Conservation (phyloP, 139 green algal species). For the Chlorella ohadii region DNA sequence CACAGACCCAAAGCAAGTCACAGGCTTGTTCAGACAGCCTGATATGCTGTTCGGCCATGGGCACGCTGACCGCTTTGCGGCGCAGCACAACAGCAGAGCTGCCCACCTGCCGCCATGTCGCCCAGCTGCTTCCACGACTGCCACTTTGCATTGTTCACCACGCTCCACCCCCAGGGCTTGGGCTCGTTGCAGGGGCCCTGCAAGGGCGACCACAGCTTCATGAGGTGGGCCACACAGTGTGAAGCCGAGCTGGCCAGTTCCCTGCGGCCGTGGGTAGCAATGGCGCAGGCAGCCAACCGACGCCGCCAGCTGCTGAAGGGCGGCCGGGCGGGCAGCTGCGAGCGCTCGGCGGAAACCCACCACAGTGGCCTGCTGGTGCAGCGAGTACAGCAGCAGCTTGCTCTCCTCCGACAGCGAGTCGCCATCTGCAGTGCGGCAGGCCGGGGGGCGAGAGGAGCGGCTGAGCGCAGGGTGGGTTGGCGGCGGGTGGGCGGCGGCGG, state of each 20-base stretch:
- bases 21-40: too few relatives aligned
- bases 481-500: too few relatives aligned
- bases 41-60: too few relatives aligned
- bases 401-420: constrained; percentile 75
- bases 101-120: constrained; percentile 66
- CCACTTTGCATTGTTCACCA: constrained; percentile 89
- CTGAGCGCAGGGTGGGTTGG: too few relatives aligned
- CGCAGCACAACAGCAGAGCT: too few relatives aligned
- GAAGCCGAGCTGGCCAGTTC: too few relatives aligned
- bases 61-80: too few relatives aligned
- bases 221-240: too few relatives aligned
- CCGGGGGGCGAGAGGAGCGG: too few relatives aligned
- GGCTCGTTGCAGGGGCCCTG: constrained; percentile 80
- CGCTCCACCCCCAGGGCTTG: constrained; percentile 92
- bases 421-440: constrained; percentile 40
- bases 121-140: constrained; percentile 84
- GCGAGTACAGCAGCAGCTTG: constrained; percentile 84
- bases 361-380: constrained; percentile 82
- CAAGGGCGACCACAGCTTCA: too few relatives aligned
- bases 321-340: too few relatives aligned
- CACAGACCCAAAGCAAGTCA: too few relatives aligned
- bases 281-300: not conserved
- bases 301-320: not conserved
- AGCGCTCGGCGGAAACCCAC: constrained; percentile 7
- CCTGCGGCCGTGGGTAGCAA: not conserved